Percentiles rank a stretch among this genome's conserved stretches.
Conservation (phyloP, 805 yeast species). For the Monosporozyma servazzii region DNA sequence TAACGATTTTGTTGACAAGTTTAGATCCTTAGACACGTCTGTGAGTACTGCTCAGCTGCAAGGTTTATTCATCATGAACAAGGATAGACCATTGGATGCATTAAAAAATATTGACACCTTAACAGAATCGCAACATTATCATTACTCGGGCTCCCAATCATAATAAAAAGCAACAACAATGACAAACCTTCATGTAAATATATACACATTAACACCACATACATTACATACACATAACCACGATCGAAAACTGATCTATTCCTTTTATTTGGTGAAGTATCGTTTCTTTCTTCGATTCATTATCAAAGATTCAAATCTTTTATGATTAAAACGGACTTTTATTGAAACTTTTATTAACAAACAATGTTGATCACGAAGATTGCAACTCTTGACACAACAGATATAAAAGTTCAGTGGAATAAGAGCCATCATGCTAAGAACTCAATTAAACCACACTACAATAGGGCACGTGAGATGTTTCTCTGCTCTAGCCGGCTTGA, state of each 20-base stretch:
- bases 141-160: neutral
- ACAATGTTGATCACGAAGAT: neutral
- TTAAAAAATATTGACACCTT: slow-evolving; percentile 46
- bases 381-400: too few relatives aligned
- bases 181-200: slow-evolving; percentile 11
- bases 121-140: slow-evolving; percentile 16
- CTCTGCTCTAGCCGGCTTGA: slow-evolving; percentile 12
- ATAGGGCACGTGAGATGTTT: slow-evolving; percentile 1
- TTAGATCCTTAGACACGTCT: slow-evolving; percentile 20
- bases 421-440: neutral
- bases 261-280: neutral
- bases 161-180: neutral
- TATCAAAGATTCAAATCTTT: neutral
- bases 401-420: neutral
- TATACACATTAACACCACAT: neutral
- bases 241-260: neutral
- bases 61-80: slow-evolving; percentile 89
- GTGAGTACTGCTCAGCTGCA: slow-evolving; percentile 86
- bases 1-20: slow-evolving; percentile 25
- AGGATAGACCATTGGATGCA: slow-evolving; percentile 72
- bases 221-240: neutral
- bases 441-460: neutral
- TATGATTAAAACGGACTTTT: neutral
- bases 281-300: neutral
- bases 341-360: neutral